These are phyloP conservation scores for Wakefieldia striispora DNA, from an alignment of 768 basidiomycete species.

Conservation along the genomic window DNA sequence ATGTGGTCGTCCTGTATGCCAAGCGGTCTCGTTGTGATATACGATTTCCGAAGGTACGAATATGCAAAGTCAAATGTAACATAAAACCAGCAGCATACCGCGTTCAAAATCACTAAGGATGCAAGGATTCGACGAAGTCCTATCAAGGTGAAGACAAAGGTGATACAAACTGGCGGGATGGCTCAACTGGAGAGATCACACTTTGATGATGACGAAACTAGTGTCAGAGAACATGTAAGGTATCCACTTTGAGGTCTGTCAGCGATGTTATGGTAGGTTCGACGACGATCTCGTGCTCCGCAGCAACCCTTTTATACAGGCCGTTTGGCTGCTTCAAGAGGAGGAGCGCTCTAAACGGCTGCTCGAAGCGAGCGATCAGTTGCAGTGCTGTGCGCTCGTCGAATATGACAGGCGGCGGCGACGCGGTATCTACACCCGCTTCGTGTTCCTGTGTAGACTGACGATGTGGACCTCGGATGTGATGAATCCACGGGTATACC, in stretches of 20 bases:
- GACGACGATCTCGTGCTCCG: constrained; percentile 2
- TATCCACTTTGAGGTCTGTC: neutral
- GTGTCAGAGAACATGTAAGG: neutral
- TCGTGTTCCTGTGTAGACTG: neutral
- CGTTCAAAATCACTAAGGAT: too few species aligned
- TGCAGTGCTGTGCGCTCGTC: constrained; percentile 2
- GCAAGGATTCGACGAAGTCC: too few species aligned
- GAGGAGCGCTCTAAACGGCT: constrained; percentile 5
- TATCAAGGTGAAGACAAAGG: neutral
- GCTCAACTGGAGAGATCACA: too few species aligned
- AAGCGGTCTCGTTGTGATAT: too few species aligned
- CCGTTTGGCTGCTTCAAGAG: neutral
- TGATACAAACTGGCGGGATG: neutral
- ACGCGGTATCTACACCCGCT: neutral
- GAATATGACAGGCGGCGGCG: neutral
- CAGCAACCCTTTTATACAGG: constrained; percentile 19
- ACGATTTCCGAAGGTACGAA: too few species aligned
- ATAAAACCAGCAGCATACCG: too few species aligned
- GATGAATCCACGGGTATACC: constrained; percentile 8
- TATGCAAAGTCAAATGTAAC: too few species aligned
- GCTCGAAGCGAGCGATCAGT: constrained; percentile 3
- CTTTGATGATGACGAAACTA: too few species aligned
- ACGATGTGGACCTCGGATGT: neutral
- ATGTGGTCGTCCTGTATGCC: too few species aligned
- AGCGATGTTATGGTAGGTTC: neutral